Base-by-base conservation (phyloP, 805 yeast species). In the Kodamaea kaohsiungensis region DNA sequence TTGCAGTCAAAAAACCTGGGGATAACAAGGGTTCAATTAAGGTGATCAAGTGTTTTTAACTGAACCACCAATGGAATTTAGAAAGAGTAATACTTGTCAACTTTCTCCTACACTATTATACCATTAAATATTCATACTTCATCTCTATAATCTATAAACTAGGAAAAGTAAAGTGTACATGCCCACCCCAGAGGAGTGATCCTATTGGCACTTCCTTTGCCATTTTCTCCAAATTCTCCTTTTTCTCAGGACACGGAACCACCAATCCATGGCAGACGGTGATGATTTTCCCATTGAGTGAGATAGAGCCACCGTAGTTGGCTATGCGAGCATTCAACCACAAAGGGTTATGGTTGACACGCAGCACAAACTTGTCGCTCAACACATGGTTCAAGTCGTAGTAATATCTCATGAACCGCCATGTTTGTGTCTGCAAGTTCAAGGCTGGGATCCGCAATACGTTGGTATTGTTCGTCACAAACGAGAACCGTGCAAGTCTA, bases 361-460 rank as follows among this genome's bases (percentile, higher is more conserved):
- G 52, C 18, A 65, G 59, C 30, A 63, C 48, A 43, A 66, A 62
- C 15, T 57, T 53, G 2, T 67, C 64, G 13, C 65, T 61, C 15
- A 71, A 57, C 1, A 61, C 61, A 39, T 66, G 65, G 22, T 65
- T 56, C 10, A 69, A 53, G 53, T 74, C 75, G 53, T 64, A 69
- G 56, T 63, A 68, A 59, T 69, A 75, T 47, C 68, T 64, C 49
- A 66, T 57, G 59, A 72, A 75, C 51, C 68, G 65, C 79, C 79
- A 76, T 5, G 72, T 71, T 56, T 73, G 78, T 3, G 79, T 71
- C 47, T 66, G 67, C 45, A 74, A 58, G 57, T 75, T 75, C 43
- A 73, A 67, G 15, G 67, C 71, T 13, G 75, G 65, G 27, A 75
- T 56, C 42, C 79, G 64, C 48, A 69, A 62, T 8, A 68, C 56